A percentile compares a stretch with the other conserved stretches of the same genome.
Conservation (phyloP, 768 basidiomycete species). For the Boletus tomentosulus region DNA sequence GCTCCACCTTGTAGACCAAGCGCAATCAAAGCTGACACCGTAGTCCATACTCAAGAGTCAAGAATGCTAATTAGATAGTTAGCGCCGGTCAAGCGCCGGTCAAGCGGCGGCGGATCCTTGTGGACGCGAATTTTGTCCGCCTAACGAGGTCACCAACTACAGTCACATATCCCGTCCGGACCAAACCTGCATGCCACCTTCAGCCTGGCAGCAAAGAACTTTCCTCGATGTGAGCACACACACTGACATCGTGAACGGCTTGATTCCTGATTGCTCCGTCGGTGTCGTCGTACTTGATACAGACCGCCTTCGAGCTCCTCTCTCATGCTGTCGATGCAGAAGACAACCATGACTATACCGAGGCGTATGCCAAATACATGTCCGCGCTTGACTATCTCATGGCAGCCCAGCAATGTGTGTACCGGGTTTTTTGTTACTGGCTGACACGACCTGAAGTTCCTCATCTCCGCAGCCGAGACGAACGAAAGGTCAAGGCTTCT, state of each 20-base stretch:
- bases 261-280: not conserved
- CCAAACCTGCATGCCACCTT: not conserved
- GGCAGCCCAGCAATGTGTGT: conserved; percentile 83
- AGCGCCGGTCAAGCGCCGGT: too few relatives aligned
- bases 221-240: conserved; percentile 12
- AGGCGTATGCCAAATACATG: conserved; percentile 89
- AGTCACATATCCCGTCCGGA: not conserved
- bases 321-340: conserved; percentile 89
- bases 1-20: too few relatives aligned
- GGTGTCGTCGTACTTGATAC: not conserved
- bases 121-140: too few relatives aligned
- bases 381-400: conserved; percentile 96
- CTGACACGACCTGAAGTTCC: not conserved
- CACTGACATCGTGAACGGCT: not conserved
- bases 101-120: too few relatives aligned
- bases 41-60: too few relatives aligned
- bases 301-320: conserved; percentile 84
- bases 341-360: conserved; percentile 81
- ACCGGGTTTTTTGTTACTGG: not conserved
- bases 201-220: not conserved
- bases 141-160: not conserved
- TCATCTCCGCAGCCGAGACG: conserved; percentile 5
- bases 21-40: too few relatives aligned
- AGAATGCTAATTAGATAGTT: too few relatives aligned
- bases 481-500: conserved; percentile 17